Percentiles rank a stretch among this genome's conserved stretches.
Evolutionary conservation across 495 filamentous ascomycete genomes (phyloP).

Genomic region (Terfezia boudieri): DNA sequence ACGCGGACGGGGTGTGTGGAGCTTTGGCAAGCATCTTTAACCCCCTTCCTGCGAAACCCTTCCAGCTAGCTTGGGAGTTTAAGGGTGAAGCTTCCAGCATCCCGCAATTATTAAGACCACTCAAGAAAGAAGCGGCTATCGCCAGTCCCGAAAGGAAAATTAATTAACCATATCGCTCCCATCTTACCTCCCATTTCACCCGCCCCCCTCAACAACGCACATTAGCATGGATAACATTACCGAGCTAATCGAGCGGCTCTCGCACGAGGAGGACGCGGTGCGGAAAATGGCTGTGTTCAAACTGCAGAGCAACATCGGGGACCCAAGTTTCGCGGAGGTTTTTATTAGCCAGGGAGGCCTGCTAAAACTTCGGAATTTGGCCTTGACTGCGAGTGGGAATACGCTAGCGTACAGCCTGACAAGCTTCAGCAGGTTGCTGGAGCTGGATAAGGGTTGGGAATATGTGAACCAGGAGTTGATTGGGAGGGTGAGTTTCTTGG

Average conservation of each 20-base stretch:
- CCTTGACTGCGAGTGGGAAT: slow-evolving; percentile 68
- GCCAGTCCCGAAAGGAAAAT: neutral
- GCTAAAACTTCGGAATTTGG: slow-evolving; percentile 53
- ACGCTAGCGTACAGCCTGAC: slow-evolving; percentile 88
- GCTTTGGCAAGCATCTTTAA: too few relatives aligned
- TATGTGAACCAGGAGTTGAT: slow-evolving; percentile 43
- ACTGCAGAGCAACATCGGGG: slow-evolving; percentile 77
- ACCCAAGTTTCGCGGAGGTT: slow-evolving; percentile 88
- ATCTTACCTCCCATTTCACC: neutral
- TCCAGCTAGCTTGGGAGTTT: too few relatives aligned
- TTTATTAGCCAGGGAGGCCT: slow-evolving; percentile 83
- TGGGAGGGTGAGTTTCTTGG: slow-evolving; percentile 31
- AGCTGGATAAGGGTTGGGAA: slow-evolving; percentile 97
- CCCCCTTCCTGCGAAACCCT: too few relatives aligned
- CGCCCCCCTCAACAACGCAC: neutral
- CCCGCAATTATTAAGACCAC: neutral
- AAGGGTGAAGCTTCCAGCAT: too few relatives aligned
- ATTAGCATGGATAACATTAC: slow-evolving; percentile 28
- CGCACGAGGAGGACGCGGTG: slow-evolving; percentile 64
- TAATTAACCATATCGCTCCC: neutral
- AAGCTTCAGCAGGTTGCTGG: slow-evolving; percentile 61
- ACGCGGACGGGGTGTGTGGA: too few relatives aligned
- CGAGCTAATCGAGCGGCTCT: slow-evolving; percentile 45
- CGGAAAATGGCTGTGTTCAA: slow-evolving; percentile 99
- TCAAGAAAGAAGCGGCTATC: neutral